A percentile compares a stretch with the other conserved stretches of the same genome.
These are phyloP conservation scores for Solanum chilense DNA, from an alignment of 257 asterid genomes.

Conservation along the genomic window DNA sequence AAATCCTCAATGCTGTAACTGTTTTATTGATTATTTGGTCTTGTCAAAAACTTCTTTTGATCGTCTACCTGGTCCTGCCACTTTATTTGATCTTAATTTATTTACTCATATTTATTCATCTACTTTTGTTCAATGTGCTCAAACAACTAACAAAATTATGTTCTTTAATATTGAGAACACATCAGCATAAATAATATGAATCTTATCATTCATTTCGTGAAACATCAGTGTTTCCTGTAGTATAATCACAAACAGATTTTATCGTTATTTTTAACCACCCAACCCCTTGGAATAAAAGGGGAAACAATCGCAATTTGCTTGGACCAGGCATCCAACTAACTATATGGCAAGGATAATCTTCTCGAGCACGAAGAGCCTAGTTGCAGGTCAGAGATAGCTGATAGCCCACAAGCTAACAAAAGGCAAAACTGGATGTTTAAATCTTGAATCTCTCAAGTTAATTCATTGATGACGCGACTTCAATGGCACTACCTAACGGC, in stretches of 20 bases:
- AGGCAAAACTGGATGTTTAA: background rate
- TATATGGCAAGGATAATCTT: background rate
- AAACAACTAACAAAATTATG: background rate
- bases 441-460: background rate
- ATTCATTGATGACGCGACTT: slow-evolving; percentile 20
- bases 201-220: background rate
- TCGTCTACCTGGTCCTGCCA: background rate
- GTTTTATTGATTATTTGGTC: background rate
- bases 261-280: background rate
- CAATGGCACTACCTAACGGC: slow-evolving; percentile 43
- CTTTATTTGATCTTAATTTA: background rate
- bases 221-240: background rate
- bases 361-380: background rate
- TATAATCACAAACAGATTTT: background rate
- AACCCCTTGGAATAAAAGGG: background rate
- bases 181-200: background rate
- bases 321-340: background rate
- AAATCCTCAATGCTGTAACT: background rate
- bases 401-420: background rate
- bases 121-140: background rate
- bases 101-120: background rate
- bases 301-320: background rate
- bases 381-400: background rate
- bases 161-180: background rate
- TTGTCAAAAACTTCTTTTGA: background rate